Conservation (phyloP, 331 rosid genomes). For the Rosa hybrid region DNA sequence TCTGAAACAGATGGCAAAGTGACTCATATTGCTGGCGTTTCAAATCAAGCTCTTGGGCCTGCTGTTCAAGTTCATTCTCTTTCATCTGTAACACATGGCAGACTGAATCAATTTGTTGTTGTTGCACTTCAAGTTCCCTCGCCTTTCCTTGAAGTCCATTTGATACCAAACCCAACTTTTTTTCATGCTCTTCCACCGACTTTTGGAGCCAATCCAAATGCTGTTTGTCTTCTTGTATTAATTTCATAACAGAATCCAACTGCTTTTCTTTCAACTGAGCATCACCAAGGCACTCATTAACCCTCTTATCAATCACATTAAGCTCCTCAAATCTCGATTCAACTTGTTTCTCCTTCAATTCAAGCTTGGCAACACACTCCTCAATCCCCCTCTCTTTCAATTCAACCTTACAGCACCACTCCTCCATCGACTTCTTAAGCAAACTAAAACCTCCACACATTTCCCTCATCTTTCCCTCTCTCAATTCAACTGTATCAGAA, state of each 20-base stretch:
- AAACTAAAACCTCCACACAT: conserved; percentile 21
- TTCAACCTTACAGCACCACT: conserved; percentile 26
- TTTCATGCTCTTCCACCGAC: not conserved
- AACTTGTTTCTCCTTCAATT: conserved; percentile 1
- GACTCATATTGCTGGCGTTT: not conserved
- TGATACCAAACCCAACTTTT: not conserved
- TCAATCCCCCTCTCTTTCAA: conserved; percentile 25
- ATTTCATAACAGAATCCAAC: not conserved
- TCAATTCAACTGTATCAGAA: conserved; percentile 15
- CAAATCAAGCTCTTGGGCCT: not conserved
- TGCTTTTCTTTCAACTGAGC: conserved; percentile 15
- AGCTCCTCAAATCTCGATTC: not conserved
- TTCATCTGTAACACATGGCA: not conserved
- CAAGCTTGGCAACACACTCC: conserved; percentile 6
- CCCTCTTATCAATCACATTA: conserved; percentile 1
- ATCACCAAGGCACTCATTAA: conserved; percentile 3
- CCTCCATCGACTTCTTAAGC: conserved; percentile 23
- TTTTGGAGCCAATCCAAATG: not conserved
- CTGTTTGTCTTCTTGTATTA: not conserved
- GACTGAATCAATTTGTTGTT: not conserved
- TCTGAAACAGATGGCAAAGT: not conserved
- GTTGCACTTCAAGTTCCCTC: not conserved
- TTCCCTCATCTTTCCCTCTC: conserved; percentile 33
- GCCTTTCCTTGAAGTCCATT: conserved; percentile 8
- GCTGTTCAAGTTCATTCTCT: not conserved